phyloP scores from a whole-genome alignment of 2,329 filamentous ascomycete genomes.

The Metarhizium sp. region DNA sequence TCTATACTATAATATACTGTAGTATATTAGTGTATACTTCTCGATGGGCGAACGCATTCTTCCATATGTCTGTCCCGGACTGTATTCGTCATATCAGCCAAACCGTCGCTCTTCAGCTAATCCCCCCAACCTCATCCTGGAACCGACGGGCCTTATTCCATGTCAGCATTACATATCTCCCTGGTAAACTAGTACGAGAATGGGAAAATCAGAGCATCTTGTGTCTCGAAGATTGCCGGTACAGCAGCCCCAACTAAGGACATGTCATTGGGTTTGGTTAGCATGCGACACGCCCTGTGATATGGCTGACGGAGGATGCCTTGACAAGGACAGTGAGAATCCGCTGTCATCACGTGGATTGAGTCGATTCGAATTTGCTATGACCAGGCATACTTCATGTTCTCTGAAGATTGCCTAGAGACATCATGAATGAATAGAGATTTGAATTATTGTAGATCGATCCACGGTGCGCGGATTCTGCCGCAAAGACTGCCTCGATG shows the following conservation, averaged over 20 bases:
- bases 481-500: slow-evolving; percentile 2
- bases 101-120: not conserved
- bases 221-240: not conserved
- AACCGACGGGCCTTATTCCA: too few species aligned
- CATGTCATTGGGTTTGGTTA: not conserved
- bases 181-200: not conserved
- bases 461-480: not conserved
- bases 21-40: too few species aligned
- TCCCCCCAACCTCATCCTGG: not conserved
- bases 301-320: not conserved
- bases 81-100: not conserved
- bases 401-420: not conserved
- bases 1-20: too few species aligned
- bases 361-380: not conserved
- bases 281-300: not conserved
- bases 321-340: not conserved
- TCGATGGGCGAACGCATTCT: too few species aligned
- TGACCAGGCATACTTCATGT: not conserved
- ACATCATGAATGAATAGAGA: not conserved
- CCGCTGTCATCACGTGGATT: not conserved
- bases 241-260: not conserved
- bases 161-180: too few species aligned
- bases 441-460: not conserved
- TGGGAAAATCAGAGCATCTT: not conserved
- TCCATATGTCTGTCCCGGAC: too few species aligned